Percentiles rank a stretch among this genome's conserved stretches.
These are phyloP conservation scores for Pulveroboletus sp. DNA, from an alignment of 768 basidiomycete genomes.

Conservation along the genomic window DNA sequence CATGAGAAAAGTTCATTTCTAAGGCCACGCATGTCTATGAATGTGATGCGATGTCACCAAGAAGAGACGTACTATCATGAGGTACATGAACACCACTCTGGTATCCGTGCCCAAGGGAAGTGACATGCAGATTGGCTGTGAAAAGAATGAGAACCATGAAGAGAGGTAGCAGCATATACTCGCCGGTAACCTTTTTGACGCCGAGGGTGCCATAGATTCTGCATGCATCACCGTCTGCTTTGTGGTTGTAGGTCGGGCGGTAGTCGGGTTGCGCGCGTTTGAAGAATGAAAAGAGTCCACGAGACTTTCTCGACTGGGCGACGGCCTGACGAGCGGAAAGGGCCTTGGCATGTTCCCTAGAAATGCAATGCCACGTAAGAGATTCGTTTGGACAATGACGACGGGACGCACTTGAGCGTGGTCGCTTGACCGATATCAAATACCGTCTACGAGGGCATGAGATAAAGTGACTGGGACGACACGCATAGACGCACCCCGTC, in stretches of 20 bases:
- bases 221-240: constrained; percentile 72
- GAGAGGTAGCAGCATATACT: constrained; percentile 2
- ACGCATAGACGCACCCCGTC: constrained; percentile 64
- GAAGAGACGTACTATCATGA: constrained; percentile 63
- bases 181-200: constrained; percentile 90
- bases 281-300: constrained; percentile 68
- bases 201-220: constrained; percentile 78
- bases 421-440: constrained; percentile 86
- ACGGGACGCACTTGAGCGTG: constrained; percentile 49
- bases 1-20: constrained; percentile 97
- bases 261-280: constrained; percentile 43
- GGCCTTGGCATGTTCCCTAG: constrained; percentile 59
- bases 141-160: neutral
- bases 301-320: constrained; percentile 69
- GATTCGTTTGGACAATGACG: neutral
- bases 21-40: neutral
- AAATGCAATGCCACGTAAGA: neutral
- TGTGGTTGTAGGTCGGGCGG: constrained; percentile 72
- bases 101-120: constrained; percentile 94
- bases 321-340: constrained; percentile 72
- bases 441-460: constrained; percentile 44
- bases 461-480: neutral
- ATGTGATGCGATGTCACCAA: neutral
- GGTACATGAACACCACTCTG: constrained; percentile 83
- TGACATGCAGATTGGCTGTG: constrained; percentile 90